These are phyloP conservation scores for Botrytis galanthina DNA, from an alignment of 2,329 filamentous ascomycete genomes.

Conservation along the genomic window DNA sequence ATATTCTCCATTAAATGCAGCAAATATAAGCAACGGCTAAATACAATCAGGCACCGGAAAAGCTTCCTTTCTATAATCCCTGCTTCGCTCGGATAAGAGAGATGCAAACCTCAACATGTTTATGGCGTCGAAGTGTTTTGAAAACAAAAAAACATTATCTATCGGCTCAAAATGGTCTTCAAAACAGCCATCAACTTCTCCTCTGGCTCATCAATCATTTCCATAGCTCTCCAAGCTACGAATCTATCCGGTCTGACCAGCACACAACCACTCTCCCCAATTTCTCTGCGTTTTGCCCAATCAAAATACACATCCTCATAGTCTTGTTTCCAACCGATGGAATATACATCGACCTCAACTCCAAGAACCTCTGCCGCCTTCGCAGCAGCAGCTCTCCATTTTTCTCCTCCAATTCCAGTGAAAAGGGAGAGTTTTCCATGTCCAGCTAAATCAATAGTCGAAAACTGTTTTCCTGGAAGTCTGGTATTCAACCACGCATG, in stretches of 20 bases:
- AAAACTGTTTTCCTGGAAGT: conserved; percentile 22
- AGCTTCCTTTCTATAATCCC: neutral
- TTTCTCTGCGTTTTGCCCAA: conserved; percentile 19
- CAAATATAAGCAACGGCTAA: neutral
- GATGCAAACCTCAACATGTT: neutral
- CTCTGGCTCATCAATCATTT: conserved; percentile 3
- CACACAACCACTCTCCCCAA: conserved; percentile 23
- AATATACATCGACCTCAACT: conserved; percentile 11
- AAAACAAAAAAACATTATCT: neutral
- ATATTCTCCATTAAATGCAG: neutral
- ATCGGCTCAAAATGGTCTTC: neutral
- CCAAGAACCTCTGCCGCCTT: conserved; percentile 5
- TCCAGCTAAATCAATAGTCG: conserved; percentile 31
- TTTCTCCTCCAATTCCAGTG: conserved; percentile 24
- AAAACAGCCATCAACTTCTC: conserved; percentile 5
- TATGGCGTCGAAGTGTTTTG: neutral
- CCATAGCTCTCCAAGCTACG: conserved; percentile 24
- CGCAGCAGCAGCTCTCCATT: conserved; percentile 22
- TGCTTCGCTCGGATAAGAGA: neutral
- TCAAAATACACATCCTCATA: conserved; percentile 20
- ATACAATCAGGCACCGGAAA: neutral
- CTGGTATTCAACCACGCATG: conserved; percentile 32
- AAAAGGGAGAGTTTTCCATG: conserved; percentile 24
- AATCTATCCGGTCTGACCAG: conserved; percentile 27
- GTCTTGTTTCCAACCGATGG: conserved; percentile 14